Base-by-base conservation (phyloP, 139 green algal genomes). In the Chlamydomonas schloesseri region DNA sequence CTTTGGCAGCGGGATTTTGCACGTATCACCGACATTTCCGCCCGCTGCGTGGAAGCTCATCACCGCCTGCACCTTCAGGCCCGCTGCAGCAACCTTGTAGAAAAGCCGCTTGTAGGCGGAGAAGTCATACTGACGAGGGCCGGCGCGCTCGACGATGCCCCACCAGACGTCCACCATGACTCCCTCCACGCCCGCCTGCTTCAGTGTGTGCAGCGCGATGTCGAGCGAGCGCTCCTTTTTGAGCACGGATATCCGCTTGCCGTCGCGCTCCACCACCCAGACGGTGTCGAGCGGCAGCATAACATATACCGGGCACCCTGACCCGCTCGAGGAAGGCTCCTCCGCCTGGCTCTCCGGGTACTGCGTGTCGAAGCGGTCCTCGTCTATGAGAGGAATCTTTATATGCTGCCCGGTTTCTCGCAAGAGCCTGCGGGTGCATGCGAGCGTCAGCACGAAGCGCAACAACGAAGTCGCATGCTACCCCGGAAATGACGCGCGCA, bases 221-320 rank as follows among this genome's bases (percentile, higher is more conserved):
- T 96, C 93, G 68, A 98, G 90, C 0, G 92, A 94, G 47, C 93
- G 90, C 81, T 97, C 96, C n/a, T 96, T 94, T 83, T 98, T 98
- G 1, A 98, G 88, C 62, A 98, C 88, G 0, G 93, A 91, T 36
- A 93, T 87, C 71, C 87, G 88, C 42, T 80, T 90, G 55, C 92
- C 92, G 17, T 98, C 95, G 17, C 93, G 90, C 82, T 99, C 95
- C 60, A 99, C 92, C 8, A 99, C 95, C 91, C 96, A 97, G 6
- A 99, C 96, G 37, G 97, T 99, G 89, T 99, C 98, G 62, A 99
- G 92, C 18, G 98, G 98, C 58, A 99, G 96, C 98, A 99, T 99
- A 1, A 99, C 98, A 86, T 97, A 99, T 4, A 99, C 96, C 14
- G 98, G 98, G 74, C 93, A 95, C 21, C 93, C 93, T 0, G 71